Conservation (phyloP, 768 basidiomycete genomes). For the Cystofilobasidium macerans region DNA sequence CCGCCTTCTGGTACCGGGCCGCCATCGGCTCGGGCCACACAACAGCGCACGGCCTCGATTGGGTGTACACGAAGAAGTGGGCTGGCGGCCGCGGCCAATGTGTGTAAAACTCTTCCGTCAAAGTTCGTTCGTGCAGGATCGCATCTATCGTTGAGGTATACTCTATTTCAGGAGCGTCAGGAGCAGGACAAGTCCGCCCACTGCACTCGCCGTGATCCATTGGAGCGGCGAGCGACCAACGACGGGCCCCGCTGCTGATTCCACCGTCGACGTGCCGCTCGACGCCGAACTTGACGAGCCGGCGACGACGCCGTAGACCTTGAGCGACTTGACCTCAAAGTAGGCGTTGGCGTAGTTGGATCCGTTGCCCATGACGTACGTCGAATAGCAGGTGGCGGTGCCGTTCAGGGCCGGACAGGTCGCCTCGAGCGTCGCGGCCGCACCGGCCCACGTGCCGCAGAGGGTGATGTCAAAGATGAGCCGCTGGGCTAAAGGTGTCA, state of each 20-base stretch:
- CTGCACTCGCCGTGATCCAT: too few species aligned
- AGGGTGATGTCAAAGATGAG: slow-evolving; percentile 65
- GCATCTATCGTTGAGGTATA: too few species aligned
- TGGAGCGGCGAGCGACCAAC: neutral
- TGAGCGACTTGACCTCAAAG: slow-evolving; percentile 60
- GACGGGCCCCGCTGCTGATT: neutral
- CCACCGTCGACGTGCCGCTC: slow-evolving; percentile 2
- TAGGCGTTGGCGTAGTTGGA: slow-evolving; percentile 55
- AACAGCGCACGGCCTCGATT: too few species aligned
- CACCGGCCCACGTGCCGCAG: slow-evolving; percentile 49
- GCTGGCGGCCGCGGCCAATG: too few species aligned
- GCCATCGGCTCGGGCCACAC: too few species aligned
- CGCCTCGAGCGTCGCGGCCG: slow-evolving; percentile 44
- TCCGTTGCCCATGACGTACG: slow-evolving; percentile 49
- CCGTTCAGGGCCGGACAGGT: slow-evolving; percentile 35
- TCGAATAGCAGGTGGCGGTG: slow-evolving; percentile 50
- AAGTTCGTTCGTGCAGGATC: too few species aligned
- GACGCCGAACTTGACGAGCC: neutral
- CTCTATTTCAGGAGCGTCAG: neutral
- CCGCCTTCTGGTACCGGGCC: neutral
- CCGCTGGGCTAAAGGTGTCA: slow-evolving; percentile 53
- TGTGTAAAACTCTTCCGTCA: too few species aligned
- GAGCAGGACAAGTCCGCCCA: neutral
- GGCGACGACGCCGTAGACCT: slow-evolving; percentile 40
- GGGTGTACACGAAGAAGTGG: too few species aligned